Conservation (phyloP, 768 basidiomycete species). For the Nidularia sp. region DNA sequence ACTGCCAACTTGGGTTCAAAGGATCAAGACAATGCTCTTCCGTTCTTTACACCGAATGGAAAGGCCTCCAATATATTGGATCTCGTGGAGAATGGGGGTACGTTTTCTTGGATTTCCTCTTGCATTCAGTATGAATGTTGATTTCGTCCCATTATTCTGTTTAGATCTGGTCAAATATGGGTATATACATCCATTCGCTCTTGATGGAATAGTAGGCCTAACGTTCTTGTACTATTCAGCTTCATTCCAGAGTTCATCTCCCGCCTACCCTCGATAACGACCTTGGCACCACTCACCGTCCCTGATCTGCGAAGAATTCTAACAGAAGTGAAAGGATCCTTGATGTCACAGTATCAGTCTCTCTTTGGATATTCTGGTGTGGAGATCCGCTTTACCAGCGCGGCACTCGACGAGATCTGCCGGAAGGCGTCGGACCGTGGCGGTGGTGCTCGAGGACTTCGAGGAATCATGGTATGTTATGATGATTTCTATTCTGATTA, state of each 20-base stretch:
- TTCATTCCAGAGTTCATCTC: constrained; percentile 96
- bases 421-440: constrained; percentile 73
- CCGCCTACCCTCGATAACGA: constrained; percentile 88
- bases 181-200: constrained; percentile 22
- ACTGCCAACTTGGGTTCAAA: constrained; percentile 35
- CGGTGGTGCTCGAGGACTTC: constrained; percentile 85
- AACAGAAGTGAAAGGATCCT: constrained; percentile 87
- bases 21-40: constrained; percentile 35
- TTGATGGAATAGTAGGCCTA: not conserved
- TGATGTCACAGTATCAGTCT: constrained; percentile 85
- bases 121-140: not conserved
- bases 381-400: constrained; percentile 82
- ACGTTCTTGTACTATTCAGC: constrained; percentile 26
- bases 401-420: constrained; percentile 80
- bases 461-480: constrained; percentile 76
- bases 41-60: constrained; percentile 79
- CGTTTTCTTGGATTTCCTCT: not conserved
- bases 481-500: not conserved
- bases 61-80: constrained; percentile 56
- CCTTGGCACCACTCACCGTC: constrained; percentile 74
- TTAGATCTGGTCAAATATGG: constrained; percentile 85
- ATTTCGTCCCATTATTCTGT: constrained; percentile 2
- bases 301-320: constrained; percentile 85
- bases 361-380: constrained; percentile 82
- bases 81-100: constrained; percentile 68